Evolutionary conservation across 345 rosid species (phyloP).

Genomic region (Acer saccharum): DNA sequence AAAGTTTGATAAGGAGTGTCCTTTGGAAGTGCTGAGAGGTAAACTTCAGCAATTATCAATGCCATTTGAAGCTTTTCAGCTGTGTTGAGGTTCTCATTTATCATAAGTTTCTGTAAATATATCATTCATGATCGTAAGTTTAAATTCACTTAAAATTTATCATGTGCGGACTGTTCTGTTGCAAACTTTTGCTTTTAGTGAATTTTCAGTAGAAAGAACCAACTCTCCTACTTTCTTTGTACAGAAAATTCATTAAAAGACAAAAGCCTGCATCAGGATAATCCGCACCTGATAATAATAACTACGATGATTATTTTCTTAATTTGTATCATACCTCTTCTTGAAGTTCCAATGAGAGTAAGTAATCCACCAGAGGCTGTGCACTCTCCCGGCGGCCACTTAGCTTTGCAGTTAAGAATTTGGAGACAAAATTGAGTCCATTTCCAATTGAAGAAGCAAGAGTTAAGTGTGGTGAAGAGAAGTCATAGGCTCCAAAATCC

Average conservation of each 20-base stretch:
- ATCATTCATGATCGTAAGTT: background rate
- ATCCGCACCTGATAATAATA: too few species aligned
- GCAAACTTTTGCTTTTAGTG: too few species aligned
- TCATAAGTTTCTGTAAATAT: constrained; percentile 59
- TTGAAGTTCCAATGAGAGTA: constrained; percentile 56
- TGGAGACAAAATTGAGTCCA: constrained; percentile 53
- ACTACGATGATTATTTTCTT: too few species aligned
- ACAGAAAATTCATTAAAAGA: background rate
- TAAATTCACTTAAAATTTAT: background rate
- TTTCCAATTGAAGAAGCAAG: constrained; percentile 71
- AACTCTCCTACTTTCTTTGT: too few species aligned
- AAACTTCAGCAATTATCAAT: constrained; percentile 65
- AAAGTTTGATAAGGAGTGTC: constrained; percentile 55
- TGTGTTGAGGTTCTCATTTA: constrained; percentile 55
- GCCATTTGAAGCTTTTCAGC: constrained; percentile 71
- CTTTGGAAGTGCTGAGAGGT: constrained; percentile 53
- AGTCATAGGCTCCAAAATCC: constrained; percentile 75
- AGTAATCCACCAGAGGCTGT: constrained; percentile 72
- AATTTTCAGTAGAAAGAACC: too few species aligned
- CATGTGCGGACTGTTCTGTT: background rate
- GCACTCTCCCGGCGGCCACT: constrained; percentile 42
- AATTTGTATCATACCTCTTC: constrained; percentile 49
- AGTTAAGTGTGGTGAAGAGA: constrained; percentile 49
- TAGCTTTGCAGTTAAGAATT: constrained; percentile 51
- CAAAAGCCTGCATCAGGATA: background rate